Base-by-base conservation (phyloP, 2,329 filamentous ascomycete species). In the Herpomyces periplanetae region DNA sequence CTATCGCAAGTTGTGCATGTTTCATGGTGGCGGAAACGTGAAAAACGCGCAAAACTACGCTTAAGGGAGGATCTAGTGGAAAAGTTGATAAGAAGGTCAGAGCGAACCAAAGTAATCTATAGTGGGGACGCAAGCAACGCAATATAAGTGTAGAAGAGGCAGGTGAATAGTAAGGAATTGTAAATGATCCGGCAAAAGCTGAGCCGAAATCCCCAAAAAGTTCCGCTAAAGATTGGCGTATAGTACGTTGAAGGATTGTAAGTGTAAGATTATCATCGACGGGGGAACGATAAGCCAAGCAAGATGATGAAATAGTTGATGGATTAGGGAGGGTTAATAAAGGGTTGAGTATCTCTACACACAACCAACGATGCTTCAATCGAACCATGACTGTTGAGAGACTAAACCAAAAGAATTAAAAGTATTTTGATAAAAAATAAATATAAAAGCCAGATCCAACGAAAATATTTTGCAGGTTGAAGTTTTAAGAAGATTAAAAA, bases 81-180 rank as follows among this genome's bases (percentile, higher is more conserved):
- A 88, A 42, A 8, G 40, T 47, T 10, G 58, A 58, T 44, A 80
- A 62, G 28, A 71, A 65, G 0, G 68, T 66, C 20, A 96, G 42
- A 1, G 71, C 66, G 0, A 71, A 60, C 80, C 80, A 96, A 3
- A 87, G 59, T 25, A 88, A 51, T 17, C 68, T 53, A 35, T 73
- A 84, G 27, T 85, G 60, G 8, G 59, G 56, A 22, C 80, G 58
- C 3, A 66, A 56, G 26, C 73, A 68, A 25, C 65, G 56, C 15
- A 96, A 46, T 24, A 96, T 96, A 21, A 75, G 69, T 1, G 75
- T 96, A 4, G 68, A 85, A 1, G 80, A 96, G n/a, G 71, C 64
- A 3, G 58, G 47, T 1, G 71, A 87, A 19, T 84, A 49, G 36
- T 96, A 96, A 44, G 87, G 87, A 20, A 96, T 68, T 75, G 27